Base-by-base conservation (phyloP, 108 stramenopile genomes). In the Cyclotella atomus region DNA sequence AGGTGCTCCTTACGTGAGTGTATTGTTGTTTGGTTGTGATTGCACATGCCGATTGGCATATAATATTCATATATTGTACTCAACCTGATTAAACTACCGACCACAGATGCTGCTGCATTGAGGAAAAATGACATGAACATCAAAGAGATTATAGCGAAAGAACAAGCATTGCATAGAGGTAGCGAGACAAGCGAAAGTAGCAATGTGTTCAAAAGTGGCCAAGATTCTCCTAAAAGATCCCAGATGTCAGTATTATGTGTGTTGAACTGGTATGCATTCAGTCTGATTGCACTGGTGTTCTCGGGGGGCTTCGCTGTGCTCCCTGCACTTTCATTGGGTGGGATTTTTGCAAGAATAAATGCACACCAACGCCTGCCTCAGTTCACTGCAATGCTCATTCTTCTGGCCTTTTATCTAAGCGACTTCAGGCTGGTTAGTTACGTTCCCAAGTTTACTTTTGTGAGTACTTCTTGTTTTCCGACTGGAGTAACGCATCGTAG, bases 371-470 rank as follows among this genome's bases (percentile, higher is more conserved):
- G 65, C 6, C 72, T 74, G 16, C 88, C 88, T 20, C 90, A 91
- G 41, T 84, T 76, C 44, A 63, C 59, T 33, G 79, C 79, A 20
- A 60, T 87, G 29, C 16, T 86, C 7, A 43, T 89, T 34, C 65
- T 91, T 19, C 28, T 86, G 7, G 49, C 62, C 3, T 91, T 85
- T 60, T 91, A 87, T 57, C 27, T 84, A 12, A 76, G 80, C 8
- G 78, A 87, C 59, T 89, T 91, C 69, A 50, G 83, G 17, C 29
- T 91, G 10, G 85, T 87, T 9, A 68, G 62, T 19, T 91, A 76
- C 47, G 83, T 91, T 38, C 90, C 90, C 0, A 91, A 91, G 66
- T 61, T 77, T n/a, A 83, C 87, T 0, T 91, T 91, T 61, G 56
- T 57, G 32, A 57, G 56, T 57, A 7, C 30, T 32, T 0, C 56